Base-by-base conservation (phyloP, 768 basidiomycete species). In the Xerocomellus amylosporus region DNA sequence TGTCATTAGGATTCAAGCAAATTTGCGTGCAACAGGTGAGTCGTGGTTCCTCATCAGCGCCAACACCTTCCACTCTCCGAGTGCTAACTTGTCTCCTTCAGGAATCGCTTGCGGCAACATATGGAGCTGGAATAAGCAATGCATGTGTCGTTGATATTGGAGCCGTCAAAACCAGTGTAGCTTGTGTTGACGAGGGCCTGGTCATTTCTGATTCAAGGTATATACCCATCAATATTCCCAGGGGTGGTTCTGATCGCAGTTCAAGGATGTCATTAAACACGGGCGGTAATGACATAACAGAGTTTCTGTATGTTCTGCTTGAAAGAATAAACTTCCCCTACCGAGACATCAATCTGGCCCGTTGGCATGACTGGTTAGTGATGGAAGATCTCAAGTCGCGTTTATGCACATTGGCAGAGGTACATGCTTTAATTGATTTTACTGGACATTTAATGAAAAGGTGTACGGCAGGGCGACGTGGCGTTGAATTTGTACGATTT, bases 101-200 rank as follows among this genome's bases (percentile, higher is more conserved):
- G 92, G 95, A 97, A 77, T 88, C 93, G 4, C 76, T 96, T 38
- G 90, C 91, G 33, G 93, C 95, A 4, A 93, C 93, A 1, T 98
- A 95, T 67, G 95, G 95, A 20, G 94, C 96, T 8, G 96, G 96
- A 8, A 86, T 98, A 48, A 92, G 92, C 0, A 89, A 86, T 63
- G 97, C 95, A 12, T 98, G 97, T 64, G 91, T 99, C 5, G 90
- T 99, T 34, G 93, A 99, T 68, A 87, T 98, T 47, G 97, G 97
- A 4, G 90, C 96, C 13, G 79, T 77, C 15, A 83, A 79, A 51
- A 93, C 91, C 2, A 92, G 83, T 55, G 83, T 99, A 39, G 85
- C 94, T 0, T 98, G 95, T 65, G 88, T 98, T 2, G 97, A 98
- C 53, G 97, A 99, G 63, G 97, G 97, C 2, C 67, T 94, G 46